phyloP scores from a whole-genome alignment of 495 filamentous ascomycete genomes.

The Gamarada debralockiae region DNA sequence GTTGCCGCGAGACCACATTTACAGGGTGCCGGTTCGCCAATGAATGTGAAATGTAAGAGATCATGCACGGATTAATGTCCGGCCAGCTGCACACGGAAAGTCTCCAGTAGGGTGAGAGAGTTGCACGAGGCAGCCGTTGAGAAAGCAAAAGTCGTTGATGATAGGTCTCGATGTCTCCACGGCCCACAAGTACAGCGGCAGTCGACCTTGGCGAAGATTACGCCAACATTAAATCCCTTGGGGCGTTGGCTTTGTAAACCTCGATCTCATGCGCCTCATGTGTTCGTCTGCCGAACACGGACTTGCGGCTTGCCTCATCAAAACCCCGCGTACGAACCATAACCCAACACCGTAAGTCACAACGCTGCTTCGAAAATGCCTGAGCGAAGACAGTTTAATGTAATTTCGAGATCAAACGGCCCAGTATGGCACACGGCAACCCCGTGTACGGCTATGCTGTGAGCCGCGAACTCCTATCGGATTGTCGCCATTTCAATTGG shows the following conservation, averaged over 20 bases:
- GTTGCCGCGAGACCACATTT: slow-evolving; percentile 6
- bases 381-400: not conserved
- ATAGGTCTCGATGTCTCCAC: not conserved
- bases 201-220: slow-evolving; percentile 10
- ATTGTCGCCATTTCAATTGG: slow-evolving; percentile 18
- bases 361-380: slow-evolving; percentile 3
- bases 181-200: slow-evolving; percentile 9
- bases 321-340: no score
- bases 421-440: slow-evolving; percentile 13
- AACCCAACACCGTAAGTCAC: not conserved
- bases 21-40: slow-evolving; percentile 5
- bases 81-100: slow-evolving; percentile 5
- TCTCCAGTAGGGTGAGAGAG: not conserved
- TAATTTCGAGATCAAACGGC: no score
- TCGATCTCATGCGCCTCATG: slow-evolving; percentile 1
- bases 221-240: no score
- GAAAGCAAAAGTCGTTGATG: slow-evolving; percentile 2
- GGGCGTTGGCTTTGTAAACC: no score
- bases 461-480: slow-evolving; percentile 23
- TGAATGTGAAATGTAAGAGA: slow-evolving; percentile 6
- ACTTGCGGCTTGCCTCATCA: not conserved
- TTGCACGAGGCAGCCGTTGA: slow-evolving; percentile 1
- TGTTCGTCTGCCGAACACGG: not conserved
- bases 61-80: slow-evolving; percentile 8
- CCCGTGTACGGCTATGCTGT: slow-evolving; percentile 13